Conservation (phyloP, 345 rosid species). For the Gynandropsis gynandra region DNA sequence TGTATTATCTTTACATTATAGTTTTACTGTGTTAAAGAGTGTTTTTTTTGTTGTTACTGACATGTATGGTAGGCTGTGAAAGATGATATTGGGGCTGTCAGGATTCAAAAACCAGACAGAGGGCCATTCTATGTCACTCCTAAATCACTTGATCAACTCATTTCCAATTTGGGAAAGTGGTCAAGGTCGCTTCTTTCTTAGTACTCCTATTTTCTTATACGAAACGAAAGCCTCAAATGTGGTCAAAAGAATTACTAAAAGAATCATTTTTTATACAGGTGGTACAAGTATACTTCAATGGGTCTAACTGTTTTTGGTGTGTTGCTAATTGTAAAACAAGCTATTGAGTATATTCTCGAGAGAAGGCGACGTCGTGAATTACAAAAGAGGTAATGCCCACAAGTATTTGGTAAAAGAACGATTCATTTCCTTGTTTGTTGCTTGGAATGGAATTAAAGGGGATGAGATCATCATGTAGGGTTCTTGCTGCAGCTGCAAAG, state of each 20-base stretch:
- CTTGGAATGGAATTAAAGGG: conserved; percentile 11
- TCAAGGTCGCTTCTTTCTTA: conserved; percentile 47
- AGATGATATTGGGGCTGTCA: conserved; percentile 65
- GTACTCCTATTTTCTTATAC: conserved; percentile 1
- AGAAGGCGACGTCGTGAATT: conserved; percentile 45
- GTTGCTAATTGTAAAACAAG: conserved; percentile 53
- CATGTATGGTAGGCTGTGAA: conserved; percentile 55
- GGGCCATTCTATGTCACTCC: conserved; percentile 83
- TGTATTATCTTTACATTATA: background rate
- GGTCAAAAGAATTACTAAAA: conserved; percentile 9
- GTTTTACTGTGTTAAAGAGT: conserved; percentile 1
- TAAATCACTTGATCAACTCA: conserved; percentile 64
- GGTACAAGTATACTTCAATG: conserved; percentile 56
- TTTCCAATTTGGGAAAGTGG: conserved; percentile 69
- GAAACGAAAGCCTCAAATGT: background rate
- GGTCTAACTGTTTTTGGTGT: conserved; percentile 66
- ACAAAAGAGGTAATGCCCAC: conserved; percentile 39
- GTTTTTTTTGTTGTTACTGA: conserved; percentile 12
- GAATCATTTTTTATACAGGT: conserved; percentile 42
- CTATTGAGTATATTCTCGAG: conserved; percentile 48
- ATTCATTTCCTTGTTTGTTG: background rate
- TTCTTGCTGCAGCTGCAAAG: conserved; percentile 86
- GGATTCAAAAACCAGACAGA: conserved; percentile 66
- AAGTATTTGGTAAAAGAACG: background rate
- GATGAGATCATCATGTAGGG: conserved; percentile 38